Evolutionary conservation across 108 stramenopile genomes (phyloP), one percentile per base, ranked within the genome.

Genomic region (Schizochytrium sp.): DNA sequence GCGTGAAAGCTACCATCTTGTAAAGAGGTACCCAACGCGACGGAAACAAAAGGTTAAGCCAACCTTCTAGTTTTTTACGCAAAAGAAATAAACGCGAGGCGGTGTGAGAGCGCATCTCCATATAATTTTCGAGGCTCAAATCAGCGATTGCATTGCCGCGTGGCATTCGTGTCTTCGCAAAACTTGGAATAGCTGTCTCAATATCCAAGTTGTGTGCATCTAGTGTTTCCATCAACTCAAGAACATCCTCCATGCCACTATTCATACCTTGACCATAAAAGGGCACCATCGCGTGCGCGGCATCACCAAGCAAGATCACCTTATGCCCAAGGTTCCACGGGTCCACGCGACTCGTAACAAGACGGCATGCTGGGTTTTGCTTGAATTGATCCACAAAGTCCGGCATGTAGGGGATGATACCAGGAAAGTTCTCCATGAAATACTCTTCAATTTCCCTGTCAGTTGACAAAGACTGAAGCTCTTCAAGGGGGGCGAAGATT

Each of bases 231-330:
- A 58, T 89, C 56, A 96, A 87, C 53, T 91, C 92, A n/a, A 95
- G 91, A 46, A 95, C 96, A 92, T 97, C 97, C 88, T 95, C 93
- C 45, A 96, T 90, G 8, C 95, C 96, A 0, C 95, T 93, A 89
- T 97, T 97, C 89, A 96, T 93, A 61, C 97, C 97, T 90, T 97
- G 96, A 3, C 96, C 97, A 89, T 95, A 95, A 73, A 96, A 96
- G 0, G 97, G 97, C 42, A 95, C 94, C 87, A 97, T 95, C 0
- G 96, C 95, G 90, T 97, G 97, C 38, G 91, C 93, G 10, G 95
- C 93, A 92, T 97, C 97, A n/a, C 97, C 97, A 7, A 96, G 90
- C 55, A 96, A 88, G 17, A 93, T 92, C 46, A 95, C 89, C 19
- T 93, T 94, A 61, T 60, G 59, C 3, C 61, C 88, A 89, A 88